Base-by-base conservation (phyloP, 768 basidiomycete species). In the Pholiota conissans region DNA sequence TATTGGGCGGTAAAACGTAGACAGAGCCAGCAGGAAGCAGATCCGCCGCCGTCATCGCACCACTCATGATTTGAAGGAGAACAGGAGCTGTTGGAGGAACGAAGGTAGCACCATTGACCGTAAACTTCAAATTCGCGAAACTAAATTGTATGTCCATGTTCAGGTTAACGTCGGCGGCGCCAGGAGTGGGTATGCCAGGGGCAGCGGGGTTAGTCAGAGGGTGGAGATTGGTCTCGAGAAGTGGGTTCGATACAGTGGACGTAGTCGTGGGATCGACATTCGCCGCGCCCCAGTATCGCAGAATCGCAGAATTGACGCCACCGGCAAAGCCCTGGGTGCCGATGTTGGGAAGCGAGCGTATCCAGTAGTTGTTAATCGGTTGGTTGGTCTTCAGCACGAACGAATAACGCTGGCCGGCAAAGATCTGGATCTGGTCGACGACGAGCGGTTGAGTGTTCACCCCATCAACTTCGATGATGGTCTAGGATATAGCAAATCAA, bases 341-440 rank as follows among this genome's bases (percentile, higher is more conserved):
- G 28, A 60, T 11, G 49, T 74, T 72, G 3, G 78, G 76, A 7
- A 67, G n/a, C 2, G 75, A 74, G 18, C 71, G 76, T 47, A 77
- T 73, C 75, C 79, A 79, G 48, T 79, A 80, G 56, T 78, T 79
- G 46, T 63, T 69, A 29, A 74, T 50, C 0, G 61, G 46, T 35
- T 69, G 63, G 52, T 67, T 64, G 7, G 69, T 63, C 42, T 58
- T 60, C 58, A 80, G 58, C 9, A 83, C 65, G 57, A 82, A 69
- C 0, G 82, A 83, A 53, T 83, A 83, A 6, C 81, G 75, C 59
- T 83, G 82, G 1, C 75, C 83, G 10, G 72, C 69, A 52, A 73
- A 79, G 48, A 83, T 75, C 6, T 74, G 64, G 48, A 83, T 73
- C 10, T 68, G 62, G 51, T 81, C 76, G 3, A 79, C 75, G 0